Conservation (phyloP, 176 grass and related monocot species). For the Avena eriantha region DNA sequence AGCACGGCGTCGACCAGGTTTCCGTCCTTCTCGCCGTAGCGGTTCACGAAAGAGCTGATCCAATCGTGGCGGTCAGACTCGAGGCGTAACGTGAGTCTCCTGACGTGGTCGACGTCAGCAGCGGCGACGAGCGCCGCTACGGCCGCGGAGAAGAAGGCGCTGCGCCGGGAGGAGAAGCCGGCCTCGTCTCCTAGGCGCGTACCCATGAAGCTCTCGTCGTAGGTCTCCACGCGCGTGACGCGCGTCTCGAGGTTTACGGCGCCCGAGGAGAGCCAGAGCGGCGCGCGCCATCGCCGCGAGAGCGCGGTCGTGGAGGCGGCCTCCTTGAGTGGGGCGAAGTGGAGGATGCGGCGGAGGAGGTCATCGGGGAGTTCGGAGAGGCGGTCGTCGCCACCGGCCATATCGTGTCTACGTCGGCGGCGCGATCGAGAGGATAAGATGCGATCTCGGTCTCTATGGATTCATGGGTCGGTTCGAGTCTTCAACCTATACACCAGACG, state of each 20-base stretch:
- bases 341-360: not conserved
- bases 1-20: not conserved
- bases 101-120: not conserved
- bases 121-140: not conserved
- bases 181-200: not conserved
- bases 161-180: not conserved
- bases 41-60: not conserved
- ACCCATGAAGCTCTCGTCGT: not conserved
- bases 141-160: constrained; percentile 1
- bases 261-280: not conserved
- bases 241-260: not conserved
- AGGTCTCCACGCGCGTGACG: not conserved
- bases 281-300: not conserved
- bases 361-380: not conserved
- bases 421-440: not conserved
- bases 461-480: not conserved
- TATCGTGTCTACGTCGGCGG: not conserved
- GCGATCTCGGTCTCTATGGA: not conserved
- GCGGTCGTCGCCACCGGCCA: not conserved
- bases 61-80: not conserved
- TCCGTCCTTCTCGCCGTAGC: not conserved
- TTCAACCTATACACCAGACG: too few relatives aligned
- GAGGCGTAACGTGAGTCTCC: not conserved
- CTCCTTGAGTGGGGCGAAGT: not conserved
- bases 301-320: not conserved